Percentiles rank a stretch among this genome's conserved stretches.
Conservation (phyloP, 192 early-diverging fungal species). For the Backusella circina region DNA sequence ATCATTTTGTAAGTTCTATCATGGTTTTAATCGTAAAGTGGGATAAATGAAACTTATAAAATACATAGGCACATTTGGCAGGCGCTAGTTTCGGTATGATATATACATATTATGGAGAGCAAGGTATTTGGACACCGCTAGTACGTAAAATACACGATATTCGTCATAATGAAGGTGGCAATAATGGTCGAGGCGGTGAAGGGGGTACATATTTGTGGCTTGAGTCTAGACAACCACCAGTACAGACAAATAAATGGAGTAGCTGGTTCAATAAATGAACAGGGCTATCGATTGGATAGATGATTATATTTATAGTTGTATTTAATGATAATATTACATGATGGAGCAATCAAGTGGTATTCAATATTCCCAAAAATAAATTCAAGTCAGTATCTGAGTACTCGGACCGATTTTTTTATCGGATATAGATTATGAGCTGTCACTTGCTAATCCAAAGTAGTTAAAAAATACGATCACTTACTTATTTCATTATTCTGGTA, state of each 20-base stretch:
- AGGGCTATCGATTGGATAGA: neutral
- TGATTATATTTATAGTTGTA: neutral
- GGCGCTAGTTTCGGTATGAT: conserved; percentile 60
- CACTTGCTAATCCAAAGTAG: too few relatives aligned
- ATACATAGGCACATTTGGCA: conserved; percentile 56
- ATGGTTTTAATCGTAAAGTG: neutral
- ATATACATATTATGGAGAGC: conserved; percentile 51
- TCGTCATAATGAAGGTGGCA: conserved; percentile 10
- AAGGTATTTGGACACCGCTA: conserved; percentile 42
- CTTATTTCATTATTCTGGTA: too few relatives aligned
- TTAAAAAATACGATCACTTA: too few relatives aligned
- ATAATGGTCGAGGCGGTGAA: neutral
- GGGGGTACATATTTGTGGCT: neutral
- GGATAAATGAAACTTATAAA: neutral
- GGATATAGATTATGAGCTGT: too few relatives aligned
- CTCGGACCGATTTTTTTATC: too few relatives aligned
- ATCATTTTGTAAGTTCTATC: conserved; percentile 65
- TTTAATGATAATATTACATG: neutral
- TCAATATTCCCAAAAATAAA: too few relatives aligned
- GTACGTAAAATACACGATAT: conserved; percentile 21
- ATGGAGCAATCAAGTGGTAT: too few relatives aligned
- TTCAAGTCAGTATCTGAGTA: too few relatives aligned
- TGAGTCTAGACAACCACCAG: neutral
- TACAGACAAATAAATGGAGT: neutral
- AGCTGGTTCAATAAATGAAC: neutral